Evolutionary conservation across 768 basidiomycete species (phyloP).

Genomic region (Psilocybe tampanensis): DNA sequence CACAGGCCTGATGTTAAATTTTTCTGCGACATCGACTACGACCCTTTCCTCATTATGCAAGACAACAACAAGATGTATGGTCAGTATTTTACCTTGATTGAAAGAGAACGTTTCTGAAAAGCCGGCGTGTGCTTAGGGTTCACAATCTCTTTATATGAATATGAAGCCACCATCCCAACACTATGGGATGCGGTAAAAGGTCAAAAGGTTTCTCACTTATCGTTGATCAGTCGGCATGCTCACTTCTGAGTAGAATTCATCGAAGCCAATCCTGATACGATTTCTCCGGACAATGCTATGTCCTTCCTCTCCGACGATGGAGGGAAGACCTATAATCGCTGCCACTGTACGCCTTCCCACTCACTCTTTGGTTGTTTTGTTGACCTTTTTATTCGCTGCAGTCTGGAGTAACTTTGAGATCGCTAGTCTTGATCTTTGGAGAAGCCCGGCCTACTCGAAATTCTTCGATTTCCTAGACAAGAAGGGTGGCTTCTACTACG

Average conservation of each 20-base stretch:
- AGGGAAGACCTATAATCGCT: conserved; percentile 73
- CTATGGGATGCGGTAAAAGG: conserved; percentile 82
- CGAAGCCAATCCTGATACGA: conserved; percentile 55
- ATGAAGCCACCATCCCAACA: conserved; percentile 82
- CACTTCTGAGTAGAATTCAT: conserved; percentile 65
- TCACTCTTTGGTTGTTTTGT: conserved; percentile 9
- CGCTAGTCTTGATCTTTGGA: conserved; percentile 81
- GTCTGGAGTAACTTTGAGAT: conserved; percentile 98
- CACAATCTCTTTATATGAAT: conserved; percentile 83
- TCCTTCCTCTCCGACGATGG: conserved; percentile 78
- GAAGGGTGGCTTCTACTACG: conserved; percentile 88
- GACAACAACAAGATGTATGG: conserved; percentile 86
- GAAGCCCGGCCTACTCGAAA: conserved; percentile 76
- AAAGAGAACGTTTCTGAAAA: neutral
- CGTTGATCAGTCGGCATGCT: neutral
- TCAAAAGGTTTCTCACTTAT: conserved; percentile 29
- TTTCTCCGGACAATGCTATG: conserved; percentile 77
- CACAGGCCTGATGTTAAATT: conserved; percentile 80
- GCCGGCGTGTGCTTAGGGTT: conserved; percentile 59
- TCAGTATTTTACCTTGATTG: conserved; percentile 24
- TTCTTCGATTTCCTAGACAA: conserved; percentile 84
- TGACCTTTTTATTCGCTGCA: conserved; percentile 24
- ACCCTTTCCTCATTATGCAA: conserved; percentile 89
- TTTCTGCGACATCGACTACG: conserved; percentile 86
- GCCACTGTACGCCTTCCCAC: conserved; percentile 55